Conservation (phyloP, 352 stramenopile genomes). For the Phytophthora aleatoria region DNA sequence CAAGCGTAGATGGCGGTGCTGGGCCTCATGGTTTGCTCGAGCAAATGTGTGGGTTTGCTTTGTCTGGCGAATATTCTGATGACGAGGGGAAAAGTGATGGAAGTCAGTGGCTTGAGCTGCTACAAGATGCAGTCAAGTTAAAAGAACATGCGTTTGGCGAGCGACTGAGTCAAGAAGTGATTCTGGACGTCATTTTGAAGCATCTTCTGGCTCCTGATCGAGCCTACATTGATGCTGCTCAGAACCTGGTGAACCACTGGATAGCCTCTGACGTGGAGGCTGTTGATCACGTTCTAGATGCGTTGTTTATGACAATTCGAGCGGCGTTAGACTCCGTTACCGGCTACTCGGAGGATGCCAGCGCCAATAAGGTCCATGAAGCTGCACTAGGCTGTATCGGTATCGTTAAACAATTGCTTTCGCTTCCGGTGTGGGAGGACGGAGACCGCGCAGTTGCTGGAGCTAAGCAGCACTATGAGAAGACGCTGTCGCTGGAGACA, state of each 20-base stretch:
- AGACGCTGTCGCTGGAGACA: conserved; percentile 34
- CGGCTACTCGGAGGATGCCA: conserved; percentile 40
- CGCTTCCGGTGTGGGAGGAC: conserved; percentile 37
- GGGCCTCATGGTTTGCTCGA: conserved; percentile 45
- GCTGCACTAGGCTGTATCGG: conserved; percentile 38
- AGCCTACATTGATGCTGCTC: conserved; percentile 32
- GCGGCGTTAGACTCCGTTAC: conserved; percentile 37
- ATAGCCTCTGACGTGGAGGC: conserved; percentile 48
- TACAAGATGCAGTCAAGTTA: conserved; percentile 66
- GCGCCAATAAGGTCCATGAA: conserved; percentile 32
- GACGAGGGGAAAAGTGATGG: conserved; percentile 16
- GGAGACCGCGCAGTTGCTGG: conserved; percentile 20
- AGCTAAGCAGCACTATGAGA: conserved; percentile 34
- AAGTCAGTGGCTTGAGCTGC: conserved; percentile 57
- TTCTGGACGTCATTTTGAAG: conserved; percentile 58
- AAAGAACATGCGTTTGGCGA: conserved; percentile 78
- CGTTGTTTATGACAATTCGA: conserved; percentile 42
- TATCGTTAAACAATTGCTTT: conserved; percentile 42
- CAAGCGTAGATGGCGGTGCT: conserved; percentile 17
- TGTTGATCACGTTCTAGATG: conserved; percentile 47
- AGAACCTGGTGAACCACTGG: conserved; percentile 63
- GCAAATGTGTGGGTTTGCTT: conserved; percentile 53
- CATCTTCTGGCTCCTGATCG: conserved; percentile 46
- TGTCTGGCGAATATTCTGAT: conserved; percentile 23
- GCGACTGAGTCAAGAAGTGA: conserved; percentile 53